phyloP scores from a whole-genome alignment of 176 grass and related monocot species.

The Musa schizocarpa region DNA sequence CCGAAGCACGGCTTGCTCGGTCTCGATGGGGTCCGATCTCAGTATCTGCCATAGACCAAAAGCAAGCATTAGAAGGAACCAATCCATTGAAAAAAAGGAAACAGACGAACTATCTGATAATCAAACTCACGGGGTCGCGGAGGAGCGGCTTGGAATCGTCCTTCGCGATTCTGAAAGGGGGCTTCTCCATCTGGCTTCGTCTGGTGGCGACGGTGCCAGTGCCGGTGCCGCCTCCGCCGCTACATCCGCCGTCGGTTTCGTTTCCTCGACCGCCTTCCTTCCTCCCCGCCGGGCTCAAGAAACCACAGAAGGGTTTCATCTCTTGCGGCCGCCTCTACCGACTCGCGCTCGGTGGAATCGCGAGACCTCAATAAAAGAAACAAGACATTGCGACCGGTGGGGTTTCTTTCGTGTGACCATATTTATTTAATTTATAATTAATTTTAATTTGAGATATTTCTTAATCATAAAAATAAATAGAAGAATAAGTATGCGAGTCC shows the following conservation, averaged over 20 bases:
- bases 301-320: not conserved
- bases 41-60: conserved; percentile 41
- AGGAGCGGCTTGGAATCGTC: conserved; percentile 76
- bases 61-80: not conserved
- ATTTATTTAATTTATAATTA: too few relatives aligned
- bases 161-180: conserved; percentile 35
- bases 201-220: not conserved
- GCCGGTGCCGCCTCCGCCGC: not conserved
- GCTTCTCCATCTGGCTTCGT: conserved; percentile 32
- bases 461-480: not conserved
- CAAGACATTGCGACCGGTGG: too few relatives aligned
- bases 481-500: too few relatives aligned
- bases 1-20: conserved; percentile 59
- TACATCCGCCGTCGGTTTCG: not conserved
- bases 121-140: conserved; percentile 52
- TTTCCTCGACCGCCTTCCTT: not conserved
- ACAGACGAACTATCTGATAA: not conserved
- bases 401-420: too few relatives aligned
- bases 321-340: not conserved
- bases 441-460: not conserved
- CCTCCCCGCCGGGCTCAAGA: not conserved
- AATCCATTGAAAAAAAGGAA: not conserved
- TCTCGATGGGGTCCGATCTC: conserved; percentile 64
- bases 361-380: too few relatives aligned
- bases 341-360: too few relatives aligned